phyloP scores from a whole-genome alignment of 2,329 filamentous ascomycete genomes.

The Cordyceps javanica region DNA sequence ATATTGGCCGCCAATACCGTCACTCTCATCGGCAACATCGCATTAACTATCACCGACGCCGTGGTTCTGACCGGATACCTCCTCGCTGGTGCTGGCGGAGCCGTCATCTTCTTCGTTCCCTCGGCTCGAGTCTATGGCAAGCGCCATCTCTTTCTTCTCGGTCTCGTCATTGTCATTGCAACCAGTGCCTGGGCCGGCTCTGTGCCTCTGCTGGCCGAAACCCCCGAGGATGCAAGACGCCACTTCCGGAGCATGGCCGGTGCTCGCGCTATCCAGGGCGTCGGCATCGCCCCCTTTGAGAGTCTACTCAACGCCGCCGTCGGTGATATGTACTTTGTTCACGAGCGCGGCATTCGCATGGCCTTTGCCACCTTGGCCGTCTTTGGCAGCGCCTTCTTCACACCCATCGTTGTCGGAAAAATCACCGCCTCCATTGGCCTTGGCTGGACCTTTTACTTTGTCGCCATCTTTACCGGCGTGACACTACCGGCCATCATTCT shows the following conservation, averaged over 20 bases:
- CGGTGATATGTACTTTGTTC: constrained; percentile 86
- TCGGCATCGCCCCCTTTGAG: constrained; percentile 84
- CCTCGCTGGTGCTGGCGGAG: constrained; percentile 73
- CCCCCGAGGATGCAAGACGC: constrained; percentile 1
- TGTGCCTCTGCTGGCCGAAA: constrained; percentile 25
- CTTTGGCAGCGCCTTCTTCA: constrained; percentile 55
- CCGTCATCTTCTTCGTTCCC: constrained; percentile 80
- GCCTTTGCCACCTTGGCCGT: constrained; percentile 61
- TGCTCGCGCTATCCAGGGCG: constrained; percentile 77
- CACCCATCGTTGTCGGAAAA: constrained; percentile 84
- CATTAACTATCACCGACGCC: constrained; percentile 62
- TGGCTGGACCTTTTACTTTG: constrained; percentile 82
- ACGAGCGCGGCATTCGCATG: constrained; percentile 80
- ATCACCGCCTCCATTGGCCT: constrained; percentile 73
- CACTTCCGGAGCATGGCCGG: constrained; percentile 65
- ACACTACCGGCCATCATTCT: constrained; percentile 68
- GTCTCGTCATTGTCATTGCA: constrained; percentile 64
- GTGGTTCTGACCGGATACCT: constrained; percentile 84
- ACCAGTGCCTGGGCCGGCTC: constrained; percentile 75
- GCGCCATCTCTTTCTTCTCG: constrained; percentile 77
- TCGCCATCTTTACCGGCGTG: constrained; percentile 72
- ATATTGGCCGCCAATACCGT: constrained; percentile 86
- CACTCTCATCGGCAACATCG: constrained; percentile 63
- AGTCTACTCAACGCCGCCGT: constrained; percentile 83
- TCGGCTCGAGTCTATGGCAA: constrained; percentile 89